These are phyloP conservation scores for Polytolypa hystricis DNA, from an alignment of 2,329 filamentous ascomycete genomes.

Conservation along the genomic window DNA sequence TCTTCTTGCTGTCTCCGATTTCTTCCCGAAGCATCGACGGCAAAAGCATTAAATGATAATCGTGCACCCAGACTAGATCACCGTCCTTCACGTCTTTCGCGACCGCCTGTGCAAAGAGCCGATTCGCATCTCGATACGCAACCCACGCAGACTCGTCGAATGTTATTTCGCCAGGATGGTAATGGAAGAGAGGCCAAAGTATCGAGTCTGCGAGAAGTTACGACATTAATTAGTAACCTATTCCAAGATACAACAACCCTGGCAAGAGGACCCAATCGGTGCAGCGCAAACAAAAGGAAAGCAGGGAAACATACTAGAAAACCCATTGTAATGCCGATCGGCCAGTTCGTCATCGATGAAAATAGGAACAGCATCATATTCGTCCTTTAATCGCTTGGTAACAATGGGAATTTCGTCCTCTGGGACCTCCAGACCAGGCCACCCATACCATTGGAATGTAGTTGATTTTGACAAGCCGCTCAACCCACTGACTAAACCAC, in stretches of 20 bases:
- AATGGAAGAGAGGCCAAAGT: conserved; percentile 97
- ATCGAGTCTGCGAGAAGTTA: conserved; percentile 63
- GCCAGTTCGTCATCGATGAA: conserved; percentile 90
- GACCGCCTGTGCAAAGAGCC: conserved; percentile 79
- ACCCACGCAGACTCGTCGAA: conserved; percentile 94
- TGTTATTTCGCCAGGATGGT: conserved; percentile 95
- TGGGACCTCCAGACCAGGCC: conserved; percentile 87
- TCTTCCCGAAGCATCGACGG: conserved; percentile 91
- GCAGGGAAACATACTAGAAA: conserved; percentile 63
- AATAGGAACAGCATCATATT: conserved; percentile 82
- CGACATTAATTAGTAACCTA: too few species aligned
- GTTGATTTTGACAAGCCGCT: conserved; percentile 86
- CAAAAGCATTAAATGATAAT: conserved; percentile 96
- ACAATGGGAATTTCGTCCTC: conserved; percentile 67
- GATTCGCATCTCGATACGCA: conserved; percentile 87
- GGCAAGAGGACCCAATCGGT: too few species aligned
- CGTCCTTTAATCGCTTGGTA: conserved; percentile 66
- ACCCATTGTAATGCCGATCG: conserved; percentile 94
- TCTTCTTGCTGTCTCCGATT: conserved; percentile 68
- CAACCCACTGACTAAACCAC: conserved; percentile 85
- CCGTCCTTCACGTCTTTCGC: conserved; percentile 81
- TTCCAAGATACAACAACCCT: too few species aligned
- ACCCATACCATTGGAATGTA: conserved; percentile 96
- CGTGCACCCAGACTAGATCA: conserved; percentile 95
- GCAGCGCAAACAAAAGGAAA: background rate